Evolutionary conservation across 2,329 filamentous ascomycete genomes (phyloP), one percentile per base, ranked within the genome.

Genomic region (Biscogniauxia sp.): DNA sequence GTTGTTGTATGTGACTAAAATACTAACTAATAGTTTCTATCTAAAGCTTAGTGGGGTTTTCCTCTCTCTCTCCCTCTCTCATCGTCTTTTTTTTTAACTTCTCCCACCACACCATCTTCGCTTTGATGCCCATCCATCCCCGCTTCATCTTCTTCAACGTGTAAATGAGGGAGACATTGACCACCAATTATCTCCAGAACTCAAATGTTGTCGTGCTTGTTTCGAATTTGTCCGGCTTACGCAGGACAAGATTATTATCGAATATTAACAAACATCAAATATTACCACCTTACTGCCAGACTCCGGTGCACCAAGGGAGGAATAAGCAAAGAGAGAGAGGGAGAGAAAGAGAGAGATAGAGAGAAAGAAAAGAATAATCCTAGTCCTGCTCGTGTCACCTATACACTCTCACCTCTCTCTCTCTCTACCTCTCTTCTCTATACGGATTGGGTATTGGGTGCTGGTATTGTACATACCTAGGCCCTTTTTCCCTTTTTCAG

Each of bases 41-140:
- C 28, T 32, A 32, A 32, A 32, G 7, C 28, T 32, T 32, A 23
- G 23, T 23, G 23, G 23, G 23, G 23, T 23, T 23, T 23, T 23
- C 23, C 5, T 23, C 23, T 23, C 23, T 23, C 23, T 23, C 2
- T 32, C 28, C 9, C 28, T 32, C 28, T 32, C 3, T 32, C 28
- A 9, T 13, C 28, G 3, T 32, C 28, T 7, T 13, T 52, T 52
- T 45, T n/a, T 26, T 52, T 23, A n/a, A 23, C n/a, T 20, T 52
- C 19, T 20, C 23, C 19, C 50, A 20, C 11, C 17, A 28, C 9
- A 25, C 28, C 28, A 3, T 32, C 28, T 32, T 58, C 53, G 55
- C 58, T 63, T 41, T 53, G 26, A 56, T 56, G 55, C 28, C 55
- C 55, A 54, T 60, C 58, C 55, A 54, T 60, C 58, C 55, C 56